Base-by-base conservation (phyloP, 805 yeast genomes). In the Nakazawaea molendinolei region DNA sequence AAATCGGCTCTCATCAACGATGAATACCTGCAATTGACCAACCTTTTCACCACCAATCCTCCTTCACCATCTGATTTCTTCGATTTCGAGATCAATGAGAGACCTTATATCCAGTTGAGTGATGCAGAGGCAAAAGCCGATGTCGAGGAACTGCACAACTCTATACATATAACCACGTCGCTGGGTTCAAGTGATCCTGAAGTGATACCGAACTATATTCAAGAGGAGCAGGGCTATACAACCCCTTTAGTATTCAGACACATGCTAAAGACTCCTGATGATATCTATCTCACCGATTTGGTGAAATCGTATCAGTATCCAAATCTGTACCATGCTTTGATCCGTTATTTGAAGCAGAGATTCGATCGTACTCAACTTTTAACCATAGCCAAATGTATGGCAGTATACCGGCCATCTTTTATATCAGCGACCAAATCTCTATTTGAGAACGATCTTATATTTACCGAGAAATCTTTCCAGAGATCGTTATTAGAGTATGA, bases 361-460 rank as follows among this genome's bases (percentile, higher is more conserved):
- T 77, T 77, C 46, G 62, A 61, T 36, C 55, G 60, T 34, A 45
- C 44, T 5, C 65, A 60, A 40, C 44, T 60, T 28, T 33, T 60
- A 8, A 61, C 55, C 35, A 71, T 77, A 28, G 69, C 76, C 14
- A 72, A 75, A 59, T 60, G 73, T 41, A 67, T 77, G 66, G 82
- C 79, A 36, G 63, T 74, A 47, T 80, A 79, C 50, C 62, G 90
- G 36, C 90, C 92, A 9, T 75, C 85, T 10, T 84, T 84, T 48
- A 81, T 80, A 14, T 76, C 86, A 15, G 79, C 87, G 1, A 83
- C 86, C 33, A 76, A 83, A 47, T 74, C 79, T 5, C 61, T 84
- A 28, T 79, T 74, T 47, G 87, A 82, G 44, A 75, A 75, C 50
- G 92, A 84, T 52, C 57, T 81, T 32, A 69, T 79, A 26, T 74